Base-by-base conservation (phyloP, 2,329 filamentous ascomycete genomes). In the Aureobasidium zeae region DNA sequence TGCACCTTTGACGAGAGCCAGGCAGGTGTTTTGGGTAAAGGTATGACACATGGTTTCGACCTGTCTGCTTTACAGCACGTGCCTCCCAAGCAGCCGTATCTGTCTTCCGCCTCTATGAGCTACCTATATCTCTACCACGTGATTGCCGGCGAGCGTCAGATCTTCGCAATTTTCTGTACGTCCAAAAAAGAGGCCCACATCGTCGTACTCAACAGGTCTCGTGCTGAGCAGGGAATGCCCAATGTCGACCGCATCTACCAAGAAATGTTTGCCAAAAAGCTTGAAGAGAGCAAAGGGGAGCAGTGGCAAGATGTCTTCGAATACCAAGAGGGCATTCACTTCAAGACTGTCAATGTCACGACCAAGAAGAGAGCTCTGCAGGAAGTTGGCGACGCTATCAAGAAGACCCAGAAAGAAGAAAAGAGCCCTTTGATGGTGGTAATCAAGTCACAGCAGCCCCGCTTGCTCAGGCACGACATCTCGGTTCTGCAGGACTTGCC, bases 101-200 rank as follows among this genome's bases (percentile, higher is more conserved):
- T 98, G 2, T 75, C 81, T 13, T 73, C 81, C 2, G 77, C 81
- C 0, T 72, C 77, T 1, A 71, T 96, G 59, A 81, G 80, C 15
- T 98, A 94, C 58, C 72, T 96, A 43, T 95, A 91, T 57, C 70
- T 98, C 20, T 95, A 94, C 46, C 91, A 99, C 63, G 83, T 98
- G 56, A 81, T 82, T 32, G 81, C 87, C 10, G 87, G 88, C 3
- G 89, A 98, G 46, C 77, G 86, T 25, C 88, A 98, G 57, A 81
- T 98, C 39, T 96, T 95, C 60, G 88, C 86, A 1, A 62, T 98
- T 4, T 94, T 98, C 63, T 96, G 89, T 0, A 89, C 86, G 0
- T 77, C 77, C 0, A 81, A 76, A 50, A 74, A 79, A 10, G 79
- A 91, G 54, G 91, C 88, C 0, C 78, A 94, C 55, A 77, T 99